These are phyloP conservation scores for Salix koriyanagi DNA, from an alignment of 345 rosid genomes.

Conservation along the genomic window DNA sequence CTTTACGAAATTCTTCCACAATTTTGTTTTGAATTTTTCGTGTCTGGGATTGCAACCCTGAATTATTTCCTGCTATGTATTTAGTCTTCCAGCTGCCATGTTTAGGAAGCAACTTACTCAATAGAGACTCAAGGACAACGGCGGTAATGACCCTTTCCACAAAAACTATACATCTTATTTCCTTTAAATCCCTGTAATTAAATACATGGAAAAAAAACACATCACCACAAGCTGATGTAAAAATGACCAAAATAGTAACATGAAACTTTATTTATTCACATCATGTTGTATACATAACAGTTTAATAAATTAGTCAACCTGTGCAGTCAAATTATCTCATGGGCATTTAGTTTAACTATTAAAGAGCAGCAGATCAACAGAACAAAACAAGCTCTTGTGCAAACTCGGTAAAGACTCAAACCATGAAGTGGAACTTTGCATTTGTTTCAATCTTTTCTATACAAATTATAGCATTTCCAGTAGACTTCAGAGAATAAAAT, in stretches of 20 bases:
- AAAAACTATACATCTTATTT: conserved; percentile 76
- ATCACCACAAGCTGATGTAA: not conserved
- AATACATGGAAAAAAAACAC: not conserved
- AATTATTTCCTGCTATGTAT: conserved; percentile 69
- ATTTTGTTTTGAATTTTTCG: conserved; percentile 63
- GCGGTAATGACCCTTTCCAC: conserved; percentile 77
- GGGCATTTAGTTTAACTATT: not conserved
- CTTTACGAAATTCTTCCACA: conserved; percentile 75
- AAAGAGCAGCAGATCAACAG: not conserved
- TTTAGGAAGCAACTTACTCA: conserved; percentile 56
- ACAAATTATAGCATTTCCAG: not conserved
- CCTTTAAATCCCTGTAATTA: conserved; percentile 44
- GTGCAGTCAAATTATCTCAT: not conserved
- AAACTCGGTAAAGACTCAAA: not conserved
- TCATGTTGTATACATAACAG: not conserved
- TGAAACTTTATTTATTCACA: not conserved
- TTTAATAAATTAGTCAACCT: not conserved
- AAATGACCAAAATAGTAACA: not conserved
- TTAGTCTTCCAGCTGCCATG: conserved; percentile 52
- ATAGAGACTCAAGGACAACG: conserved; percentile 48
- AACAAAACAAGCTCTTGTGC: not conserved
- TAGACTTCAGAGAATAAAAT: not conserved
- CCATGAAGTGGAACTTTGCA: not conserved
- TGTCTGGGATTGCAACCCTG: conserved; percentile 50
- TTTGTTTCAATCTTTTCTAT: not conserved